phyloP scores from a whole-genome alignment of 441 rosid genomes.

The Erysimum cheiri region DNA sequence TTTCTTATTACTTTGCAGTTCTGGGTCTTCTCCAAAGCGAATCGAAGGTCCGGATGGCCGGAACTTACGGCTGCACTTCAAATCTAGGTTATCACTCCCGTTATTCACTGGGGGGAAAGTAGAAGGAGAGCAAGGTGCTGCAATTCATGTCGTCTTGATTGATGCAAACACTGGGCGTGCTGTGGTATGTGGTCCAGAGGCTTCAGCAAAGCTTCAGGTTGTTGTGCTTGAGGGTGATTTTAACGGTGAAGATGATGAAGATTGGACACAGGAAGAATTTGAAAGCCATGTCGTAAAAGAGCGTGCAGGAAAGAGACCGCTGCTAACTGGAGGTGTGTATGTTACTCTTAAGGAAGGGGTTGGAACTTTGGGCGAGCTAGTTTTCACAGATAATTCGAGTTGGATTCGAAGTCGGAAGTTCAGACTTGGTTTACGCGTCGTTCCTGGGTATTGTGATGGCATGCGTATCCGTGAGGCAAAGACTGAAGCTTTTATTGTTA shows the following conservation, averaged over 20 bases:
- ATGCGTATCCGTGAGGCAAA: constrained; percentile 91
- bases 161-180: constrained; percentile 75
- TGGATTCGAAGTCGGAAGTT: constrained; percentile 99
- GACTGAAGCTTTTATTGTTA: constrained; percentile 96
- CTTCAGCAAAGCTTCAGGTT: constrained; percentile 75
- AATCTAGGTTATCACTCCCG: constrained; percentile 92
- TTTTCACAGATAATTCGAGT: constrained; percentile 96
- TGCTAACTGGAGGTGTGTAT: constrained; percentile 86
- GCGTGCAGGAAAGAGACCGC: constrained; percentile 96
- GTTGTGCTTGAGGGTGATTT: constrained; percentile 99
- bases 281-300: constrained; percentile 96
- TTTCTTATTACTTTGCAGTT: constrained; percentile 31
- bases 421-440: constrained; percentile 88
- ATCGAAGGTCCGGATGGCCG: constrained; percentile 91
- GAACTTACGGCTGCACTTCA: constrained; percentile 75
- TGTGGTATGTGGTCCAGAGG: constrained; percentile 82
- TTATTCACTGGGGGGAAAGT: constrained; percentile 98
- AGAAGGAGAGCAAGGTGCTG: constrained; percentile 98
- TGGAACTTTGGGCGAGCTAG: constrained; percentile 90
- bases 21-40: constrained; percentile 84
- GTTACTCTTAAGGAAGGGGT: constrained; percentile 96
- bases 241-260: constrained; percentile 89
- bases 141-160: constrained; percentile 82
- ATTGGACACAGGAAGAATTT: constrained; percentile 91
- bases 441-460: constrained; percentile 76